These are phyloP conservation scores for Backusella westeae DNA, from an alignment of 192 early-diverging fungal species.

Conservation along the genomic window DNA sequence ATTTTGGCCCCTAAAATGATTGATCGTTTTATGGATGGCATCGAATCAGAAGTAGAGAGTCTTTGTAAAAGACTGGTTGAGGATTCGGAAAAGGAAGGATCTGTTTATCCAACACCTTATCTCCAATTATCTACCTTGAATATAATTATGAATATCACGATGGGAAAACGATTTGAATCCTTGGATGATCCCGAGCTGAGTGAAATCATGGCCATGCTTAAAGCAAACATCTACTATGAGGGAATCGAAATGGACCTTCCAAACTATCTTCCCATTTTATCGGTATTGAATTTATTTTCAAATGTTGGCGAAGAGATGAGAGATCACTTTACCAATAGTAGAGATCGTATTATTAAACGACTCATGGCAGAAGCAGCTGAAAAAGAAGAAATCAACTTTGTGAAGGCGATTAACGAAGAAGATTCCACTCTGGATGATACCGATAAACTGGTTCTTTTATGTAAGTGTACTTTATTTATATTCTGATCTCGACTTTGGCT, in stretches of 20 bases:
- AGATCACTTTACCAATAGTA: not conserved
- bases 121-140: not conserved
- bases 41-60: not conserved
- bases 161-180: not conserved
- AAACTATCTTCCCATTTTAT: not conserved
- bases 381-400: not conserved
- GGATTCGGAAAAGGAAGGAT: not conserved
- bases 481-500: not conserved
- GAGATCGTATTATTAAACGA: not conserved
- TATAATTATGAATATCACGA: not conserved
- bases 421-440: not conserved
- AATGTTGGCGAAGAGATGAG: not conserved
- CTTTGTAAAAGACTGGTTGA: not conserved
- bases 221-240: not conserved
- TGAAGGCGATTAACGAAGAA: not conserved
- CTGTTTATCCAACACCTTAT: not conserved
- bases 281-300: not conserved
- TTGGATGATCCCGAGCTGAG: not conserved
- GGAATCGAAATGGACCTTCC: not conserved
- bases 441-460: not conserved
- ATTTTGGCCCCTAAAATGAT: not conserved
- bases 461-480: not conserved
- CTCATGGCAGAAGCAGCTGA: not conserved
- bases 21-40: not conserved
- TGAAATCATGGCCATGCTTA: not conserved